phyloP scores from a whole-genome alignment of 164 flowering plant genomes.

The Vitis cinerea region DNA sequence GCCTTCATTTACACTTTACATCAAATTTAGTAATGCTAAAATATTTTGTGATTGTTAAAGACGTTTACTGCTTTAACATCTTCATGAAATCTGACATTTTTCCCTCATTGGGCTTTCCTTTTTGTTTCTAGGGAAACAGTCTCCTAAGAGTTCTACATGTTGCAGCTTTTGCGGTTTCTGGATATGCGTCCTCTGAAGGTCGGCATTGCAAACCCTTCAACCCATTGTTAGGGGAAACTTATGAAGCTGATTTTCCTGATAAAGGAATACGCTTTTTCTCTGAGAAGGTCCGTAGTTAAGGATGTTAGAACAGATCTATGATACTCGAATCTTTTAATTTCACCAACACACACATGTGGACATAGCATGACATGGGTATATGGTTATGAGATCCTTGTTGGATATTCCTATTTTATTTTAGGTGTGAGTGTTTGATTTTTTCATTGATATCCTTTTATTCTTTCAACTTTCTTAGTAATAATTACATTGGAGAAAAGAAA shows the following conservation, averaged over 20 bases:
- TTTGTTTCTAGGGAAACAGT: constrained; percentile 69
- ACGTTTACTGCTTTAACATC: neutral
- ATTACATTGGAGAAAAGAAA: too few species aligned
- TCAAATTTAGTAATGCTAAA: too few species aligned
- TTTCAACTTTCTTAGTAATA: too few species aligned
- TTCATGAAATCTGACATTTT: neutral
- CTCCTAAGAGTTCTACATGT: constrained; percentile 72
- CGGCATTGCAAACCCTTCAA: constrained; percentile 95
- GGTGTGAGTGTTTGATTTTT: too few species aligned
- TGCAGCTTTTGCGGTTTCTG: constrained; percentile 98
- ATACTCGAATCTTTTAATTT: too few species aligned
- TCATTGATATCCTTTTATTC: too few species aligned
- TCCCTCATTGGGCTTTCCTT: neutral
- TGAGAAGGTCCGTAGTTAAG: constrained; percentile 66
- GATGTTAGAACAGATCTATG: neutral
- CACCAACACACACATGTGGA: too few species aligned
- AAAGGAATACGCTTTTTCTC: constrained; percentile 94
- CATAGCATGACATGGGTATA: too few species aligned
- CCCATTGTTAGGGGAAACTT: constrained; percentile 95
- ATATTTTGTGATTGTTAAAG: too few species aligned
- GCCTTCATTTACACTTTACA: too few species aligned
- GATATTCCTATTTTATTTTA: too few species aligned
- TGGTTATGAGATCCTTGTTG: too few species aligned
- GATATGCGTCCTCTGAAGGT: constrained; percentile 91
- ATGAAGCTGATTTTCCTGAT: constrained; percentile 96